Percentiles rank a stretch among this genome's conserved stretches.
Conservation (phyloP, 2,329 filamentous ascomycete genomes). For the Didymellaceae sp. region DNA sequence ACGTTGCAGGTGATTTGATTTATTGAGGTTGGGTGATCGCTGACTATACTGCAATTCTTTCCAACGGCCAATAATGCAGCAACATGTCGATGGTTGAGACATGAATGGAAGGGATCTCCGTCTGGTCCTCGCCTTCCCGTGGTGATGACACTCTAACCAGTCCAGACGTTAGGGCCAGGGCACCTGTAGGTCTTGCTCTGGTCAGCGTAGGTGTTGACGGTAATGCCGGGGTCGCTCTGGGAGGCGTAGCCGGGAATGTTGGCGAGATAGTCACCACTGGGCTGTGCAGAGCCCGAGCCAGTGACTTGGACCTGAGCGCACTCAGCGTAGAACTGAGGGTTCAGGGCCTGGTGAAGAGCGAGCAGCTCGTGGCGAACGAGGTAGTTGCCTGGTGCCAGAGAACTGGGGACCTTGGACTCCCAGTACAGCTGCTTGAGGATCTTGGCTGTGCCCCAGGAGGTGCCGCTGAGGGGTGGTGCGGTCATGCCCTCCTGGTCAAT, state of each 20-base stretch:
- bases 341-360: conserved; percentile 61
- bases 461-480: conserved; percentile 54
- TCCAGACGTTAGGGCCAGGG: conserved; percentile 13
- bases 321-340: conserved; percentile 61
- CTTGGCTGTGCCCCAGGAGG: conserved; percentile 58
- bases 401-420: conserved; percentile 60
- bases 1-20: too few species aligned
- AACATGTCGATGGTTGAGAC: too few species aligned
- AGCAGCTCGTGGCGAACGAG: conserved; percentile 61
- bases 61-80: too few species aligned
- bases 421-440: conserved; percentile 59
- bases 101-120: too few species aligned
- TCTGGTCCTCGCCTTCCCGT: too few species aligned
- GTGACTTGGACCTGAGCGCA: conserved; percentile 63
- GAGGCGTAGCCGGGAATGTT: conserved; percentile 53
- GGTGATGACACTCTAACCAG: conserved; percentile 1
- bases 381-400: conserved; percentile 35
- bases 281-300: conserved; percentile 56
- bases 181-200: conserved; percentile 7
- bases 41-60: too few species aligned
- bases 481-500: conserved; percentile 61
- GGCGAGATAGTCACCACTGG: conserved; percentile 52
- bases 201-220: conserved; percentile 51
- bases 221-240: conserved; percentile 58
- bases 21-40: too few species aligned